Evolutionary conservation across 352 stramenopile species (phyloP), one percentile per base, ranked within the genome.

Genomic region (Hyaloperonospora brassicae): DNA sequence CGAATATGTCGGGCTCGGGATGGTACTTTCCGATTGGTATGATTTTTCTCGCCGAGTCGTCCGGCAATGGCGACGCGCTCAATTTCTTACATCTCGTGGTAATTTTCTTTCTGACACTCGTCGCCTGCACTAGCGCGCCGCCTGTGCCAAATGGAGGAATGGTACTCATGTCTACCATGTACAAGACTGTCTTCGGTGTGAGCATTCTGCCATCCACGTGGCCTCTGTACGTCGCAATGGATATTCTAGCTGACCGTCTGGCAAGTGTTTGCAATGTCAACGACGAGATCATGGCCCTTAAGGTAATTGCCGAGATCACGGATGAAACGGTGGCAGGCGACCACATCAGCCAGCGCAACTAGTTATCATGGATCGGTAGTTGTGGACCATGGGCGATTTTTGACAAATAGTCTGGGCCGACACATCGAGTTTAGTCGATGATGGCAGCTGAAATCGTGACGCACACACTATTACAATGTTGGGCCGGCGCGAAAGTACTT

Each of bases 211-310:
- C 79, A 14, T 62, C 64, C 10, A 84, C 75, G 0, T 89, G 86
- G 57, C 64, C 64, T 12, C 66, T 85, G 5, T 74, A 84, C 40
- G 52, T 85, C 17, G 69, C 79, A 1, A 70, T 84, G 50, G 75
- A 89, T 42, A 85, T 86, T 47, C 58, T 89, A 23, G 63, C 75
- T 9, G 79, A 89, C 25, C 81, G 81, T 45, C 59, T 92, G 34
- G 61, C 63, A n/a, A 83, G 79, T 0, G 59, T 81, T 41, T 84
- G 79, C 64, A 88, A 92, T 49, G 78, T 92, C 6, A 87, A 87
- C 52, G 81, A 87, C 46, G 81, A 92, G 60, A 70, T 85, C 52
- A 85, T 89, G 72, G 79, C 76, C 25, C 72, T 89, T 40, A 84
- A 86, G 55, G 70, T 86, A 27, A 86, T 89, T 38, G 73, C 79